Evolutionary conservation across 257 asterid species (phyloP).

Genomic region (Cynanchum wilfordii): DNA sequence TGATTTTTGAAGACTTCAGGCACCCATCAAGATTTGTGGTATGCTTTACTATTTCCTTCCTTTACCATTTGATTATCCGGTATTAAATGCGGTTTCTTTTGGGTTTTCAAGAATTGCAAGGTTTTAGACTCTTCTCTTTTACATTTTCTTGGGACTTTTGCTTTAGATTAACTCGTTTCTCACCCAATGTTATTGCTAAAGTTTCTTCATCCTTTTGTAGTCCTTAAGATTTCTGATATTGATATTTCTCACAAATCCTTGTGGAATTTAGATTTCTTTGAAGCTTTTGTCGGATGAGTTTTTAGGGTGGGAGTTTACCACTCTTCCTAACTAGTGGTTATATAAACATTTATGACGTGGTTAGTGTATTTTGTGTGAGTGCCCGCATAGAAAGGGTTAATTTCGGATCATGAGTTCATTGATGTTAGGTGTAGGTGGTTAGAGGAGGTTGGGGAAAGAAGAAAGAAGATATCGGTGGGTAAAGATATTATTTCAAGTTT

Average conservation of each 20-base stretch:
- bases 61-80: background rate
- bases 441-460: no score
- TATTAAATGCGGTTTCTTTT: background rate
- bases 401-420: no score
- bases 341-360: no score
- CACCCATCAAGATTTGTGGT: conserved; percentile 97
- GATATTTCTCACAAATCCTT: background rate
- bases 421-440: no score
- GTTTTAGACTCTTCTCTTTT: background rate
- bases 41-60: conserved; percentile 5
- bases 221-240: background rate
- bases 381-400: no score
- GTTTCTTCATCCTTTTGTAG: no score
- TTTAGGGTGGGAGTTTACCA: background rate
- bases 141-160: background rate
- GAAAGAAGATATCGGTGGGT: no score
- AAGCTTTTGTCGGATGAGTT: background rate
- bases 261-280: background rate
- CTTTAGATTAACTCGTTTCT: background rate
- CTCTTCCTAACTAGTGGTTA: no score
- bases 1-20: no score
- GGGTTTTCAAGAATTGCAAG: background rate
- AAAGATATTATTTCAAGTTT: no score
- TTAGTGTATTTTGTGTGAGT: no score
- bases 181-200: background rate